A percentile compares a stretch with the other conserved stretches of the same genome.
Conservation (phyloP, 208 protist species). For the Spongospora subterranea region DNA sequence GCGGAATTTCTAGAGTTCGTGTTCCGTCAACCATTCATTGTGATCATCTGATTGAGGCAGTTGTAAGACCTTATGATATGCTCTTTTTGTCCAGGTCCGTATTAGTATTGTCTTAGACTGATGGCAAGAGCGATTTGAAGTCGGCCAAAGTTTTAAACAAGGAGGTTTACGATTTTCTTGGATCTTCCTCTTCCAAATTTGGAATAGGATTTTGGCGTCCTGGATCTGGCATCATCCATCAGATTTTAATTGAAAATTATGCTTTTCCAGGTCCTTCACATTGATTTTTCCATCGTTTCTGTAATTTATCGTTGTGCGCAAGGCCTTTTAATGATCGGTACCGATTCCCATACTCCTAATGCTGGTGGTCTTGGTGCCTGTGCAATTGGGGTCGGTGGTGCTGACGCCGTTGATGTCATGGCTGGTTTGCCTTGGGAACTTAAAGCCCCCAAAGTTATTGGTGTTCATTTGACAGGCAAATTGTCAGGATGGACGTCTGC, state of each 20-base stretch:
- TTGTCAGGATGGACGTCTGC: constrained; percentile 75
- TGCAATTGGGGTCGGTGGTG: constrained; percentile 82
- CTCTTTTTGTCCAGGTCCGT: not conserved
- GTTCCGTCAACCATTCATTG: constrained; percentile 85
- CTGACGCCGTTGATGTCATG: constrained; percentile 87
- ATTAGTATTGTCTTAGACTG: constrained; percentile 21
- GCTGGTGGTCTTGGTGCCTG: constrained; percentile 76
- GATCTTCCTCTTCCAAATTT: constrained; percentile 71
- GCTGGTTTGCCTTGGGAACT: constrained; percentile 83
- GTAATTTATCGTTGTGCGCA: constrained; percentile 51
- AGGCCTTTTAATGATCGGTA: constrained; percentile 81
- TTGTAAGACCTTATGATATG: constrained; percentile 62
- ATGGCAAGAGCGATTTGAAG: constrained; percentile 58
- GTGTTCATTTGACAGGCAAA: constrained; percentile 82
- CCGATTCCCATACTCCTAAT: constrained; percentile 80
- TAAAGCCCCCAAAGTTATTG: constrained; percentile 84
- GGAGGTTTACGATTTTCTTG: constrained; percentile 85
- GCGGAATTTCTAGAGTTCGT: constrained; percentile 76
- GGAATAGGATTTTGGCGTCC: constrained; percentile 84
- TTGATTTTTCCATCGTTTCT: not conserved
- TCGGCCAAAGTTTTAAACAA: constrained; percentile 66
- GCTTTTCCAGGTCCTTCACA: constrained; percentile 68
- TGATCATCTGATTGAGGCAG: constrained; percentile 84
- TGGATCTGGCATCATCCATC: constrained; percentile 83
- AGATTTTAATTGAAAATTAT: constrained; percentile 85